These are phyloP conservation scores for Boletellus ananas DNA, from an alignment of 768 basidiomycete genomes.

Conservation along the genomic window DNA sequence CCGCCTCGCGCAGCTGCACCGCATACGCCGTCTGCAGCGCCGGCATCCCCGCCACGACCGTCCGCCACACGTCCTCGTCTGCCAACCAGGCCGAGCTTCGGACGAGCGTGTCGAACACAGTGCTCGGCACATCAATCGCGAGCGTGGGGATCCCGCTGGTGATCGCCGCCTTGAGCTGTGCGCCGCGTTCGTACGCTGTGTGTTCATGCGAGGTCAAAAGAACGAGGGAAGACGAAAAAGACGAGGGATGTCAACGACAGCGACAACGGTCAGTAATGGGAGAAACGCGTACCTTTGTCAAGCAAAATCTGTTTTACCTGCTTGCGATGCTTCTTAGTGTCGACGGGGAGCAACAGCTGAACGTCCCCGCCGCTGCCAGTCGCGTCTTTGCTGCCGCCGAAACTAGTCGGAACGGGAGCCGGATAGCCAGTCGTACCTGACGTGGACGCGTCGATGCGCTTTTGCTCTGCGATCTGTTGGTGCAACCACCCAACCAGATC, in stretches of 20 bases:
- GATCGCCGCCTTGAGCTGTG: conserved; percentile 55
- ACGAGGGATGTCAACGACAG: too few relatives aligned
- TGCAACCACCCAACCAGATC: conserved; percentile 76
- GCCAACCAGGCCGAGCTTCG: conserved; percentile 59
- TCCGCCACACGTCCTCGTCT: conserved; percentile 75
- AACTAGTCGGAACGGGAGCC: conserved; percentile 33
- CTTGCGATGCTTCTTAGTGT: conserved; percentile 72
- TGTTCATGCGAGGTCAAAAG: not conserved
- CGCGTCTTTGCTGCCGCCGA: conserved; percentile 36
- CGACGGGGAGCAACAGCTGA: conserved; percentile 63
- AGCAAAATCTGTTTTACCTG: conserved; percentile 64
- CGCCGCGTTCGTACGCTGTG: conserved; percentile 60
- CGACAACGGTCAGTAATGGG: too few relatives aligned
- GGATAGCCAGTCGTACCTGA: conserved; percentile 50
- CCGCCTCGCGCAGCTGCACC: conserved; percentile 62
- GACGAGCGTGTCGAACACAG: conserved; percentile 61
- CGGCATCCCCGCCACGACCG: conserved; percentile 52
- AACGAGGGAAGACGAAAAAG: too few relatives aligned
- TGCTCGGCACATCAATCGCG: conserved; percentile 63
- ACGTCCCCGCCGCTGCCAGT: conserved; percentile 40
- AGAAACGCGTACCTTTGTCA: conserved; percentile 51
- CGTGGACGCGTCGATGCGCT: conserved; percentile 63
- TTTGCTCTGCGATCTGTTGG: conserved; percentile 76
- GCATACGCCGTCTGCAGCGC: conserved; percentile 59
- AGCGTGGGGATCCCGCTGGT: conserved; percentile 61